A percentile compares a stretch with the other conserved stretches of the same genome.
Evolutionary conservation across 805 yeast species (phyloP).

Genomic region (Metschnikowia henanensis): DNA sequence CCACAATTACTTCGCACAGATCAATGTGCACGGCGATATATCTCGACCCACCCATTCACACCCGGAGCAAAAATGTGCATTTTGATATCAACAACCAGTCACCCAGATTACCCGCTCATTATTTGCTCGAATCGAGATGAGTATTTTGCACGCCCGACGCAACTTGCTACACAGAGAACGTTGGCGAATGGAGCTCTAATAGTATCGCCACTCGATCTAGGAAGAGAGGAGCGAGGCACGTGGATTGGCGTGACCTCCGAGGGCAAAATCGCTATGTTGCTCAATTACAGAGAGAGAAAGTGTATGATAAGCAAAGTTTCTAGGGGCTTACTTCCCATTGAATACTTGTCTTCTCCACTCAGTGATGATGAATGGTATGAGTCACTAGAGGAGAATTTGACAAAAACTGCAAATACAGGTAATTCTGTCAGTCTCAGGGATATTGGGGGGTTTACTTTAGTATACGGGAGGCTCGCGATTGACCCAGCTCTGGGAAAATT

Average conservation of each 20-base stretch:
- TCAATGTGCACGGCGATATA: conserved; percentile 1
- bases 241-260: conserved; percentile 77
- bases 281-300: conserved; percentile 64
- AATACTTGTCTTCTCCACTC: conserved; percentile 38
- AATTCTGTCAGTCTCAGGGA: conserved; percentile 19
- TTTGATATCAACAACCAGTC: conserved; percentile 61
- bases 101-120: conserved; percentile 74
- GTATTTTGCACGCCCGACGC: conserved; percentile 70
- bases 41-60: neutral
- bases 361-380: conserved; percentile 47
- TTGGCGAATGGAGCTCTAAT: conserved; percentile 37
- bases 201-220: conserved; percentile 74
- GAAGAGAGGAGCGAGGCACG: conserved; percentile 75
- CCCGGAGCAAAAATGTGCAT: conserved; percentile 68
- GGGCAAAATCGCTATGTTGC: conserved; percentile 68
- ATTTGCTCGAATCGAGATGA: conserved; percentile 88
- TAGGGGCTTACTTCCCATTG: conserved; percentile 52
- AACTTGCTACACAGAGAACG: conserved; percentile 42
- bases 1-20: conserved; percentile 4
- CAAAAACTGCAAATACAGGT: conserved; percentile 18
- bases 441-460: conserved; percentile 64
- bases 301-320: conserved; percentile 38
- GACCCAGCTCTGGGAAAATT: conserved; percentile 24
- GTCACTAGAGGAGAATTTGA: conserved; percentile 25
- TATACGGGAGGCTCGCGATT: conserved; percentile 50